Base-by-base conservation (phyloP, 768 basidiomycete species). In the Naganishia randhawae region DNA sequence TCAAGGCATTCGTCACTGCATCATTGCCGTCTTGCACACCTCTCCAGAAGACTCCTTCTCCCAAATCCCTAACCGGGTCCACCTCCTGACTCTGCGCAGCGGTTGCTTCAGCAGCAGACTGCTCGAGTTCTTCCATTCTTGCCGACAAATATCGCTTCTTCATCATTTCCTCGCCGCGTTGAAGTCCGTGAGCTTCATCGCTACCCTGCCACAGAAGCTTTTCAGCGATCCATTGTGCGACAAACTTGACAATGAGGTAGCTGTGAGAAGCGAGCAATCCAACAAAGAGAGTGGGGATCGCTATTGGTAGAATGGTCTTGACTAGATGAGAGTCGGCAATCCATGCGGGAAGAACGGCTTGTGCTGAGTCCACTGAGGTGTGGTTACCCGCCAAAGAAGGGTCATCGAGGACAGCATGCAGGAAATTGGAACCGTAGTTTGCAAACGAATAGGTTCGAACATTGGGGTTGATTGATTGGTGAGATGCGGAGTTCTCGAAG, bases 211-310 rank as follows among this genome's bases (percentile, higher is more conserved):
- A 95, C 70, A 89, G 80, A n/a, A 88, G 79, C 73, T 86, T 84
- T 79, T 90, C 87, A 25, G 93, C 83, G 33, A 91, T 73, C 72
- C 87, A 89, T 25, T 89, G 82, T 41, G 92, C 85, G 16, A 84
- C 68, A 5, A 81, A 82, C 14, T 87, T 84, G 51, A 90, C 74
- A 41, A 92, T 70, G 67, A 92, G 82, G 80, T 88, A 95, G n/a
- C 84, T 88, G 77, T 98, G 95, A 51, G 88, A 89, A n/a, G 92
- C 87, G 4, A 85, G 84, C 45, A 97, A 84, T 1, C 92, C 89
- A 48, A 95, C 82, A 22, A 91, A 79, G 10, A 87, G 78, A 2
- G 90, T 87, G 35, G 86, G 86, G 67, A 87, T 69, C 9, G 91
- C 80, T 19, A 72, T 75, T 1, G 76, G 72, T 32, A 67, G 62